Conservation (phyloP, 306 rosid species). For the barrel medic (Medicago truncatula) region MtrunA17r5.0-ANR NC_053042.1:34177501-34178000, state of each 20-base stretch:
- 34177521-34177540: background rate
- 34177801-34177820: conserved; percentile 34
- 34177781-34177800: conserved; percentile 42
- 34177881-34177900: conserved; percentile 57
- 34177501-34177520: background rate
- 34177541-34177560: background rate
- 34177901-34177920: conserved; percentile 56
- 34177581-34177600: background rate
- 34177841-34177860: conserved; percentile 40
- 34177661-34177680: background rate
- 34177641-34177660: background rate
- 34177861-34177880: conserved; percentile 48
- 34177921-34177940: conserved; percentile 50
- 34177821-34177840: conserved; percentile 40
- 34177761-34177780: conserved; percentile 48
- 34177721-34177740: conserved; percentile 39
- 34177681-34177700: background rate
- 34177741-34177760: conserved; percentile 42
- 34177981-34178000: background rate
- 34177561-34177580: background rate
- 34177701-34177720: conserved; percentile 6
- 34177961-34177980: conserved; percentile 31
- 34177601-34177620: background rate
- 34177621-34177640: conserved; percentile 8
- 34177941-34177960: too few species aligned